Percentiles rank a stretch among this genome's conserved stretches.
These are phyloP conservation scores for Ophiostoma pallidulum DNA, from an alignment of 2,329 filamentous ascomycete genomes.

Conservation along the genomic window DNA sequence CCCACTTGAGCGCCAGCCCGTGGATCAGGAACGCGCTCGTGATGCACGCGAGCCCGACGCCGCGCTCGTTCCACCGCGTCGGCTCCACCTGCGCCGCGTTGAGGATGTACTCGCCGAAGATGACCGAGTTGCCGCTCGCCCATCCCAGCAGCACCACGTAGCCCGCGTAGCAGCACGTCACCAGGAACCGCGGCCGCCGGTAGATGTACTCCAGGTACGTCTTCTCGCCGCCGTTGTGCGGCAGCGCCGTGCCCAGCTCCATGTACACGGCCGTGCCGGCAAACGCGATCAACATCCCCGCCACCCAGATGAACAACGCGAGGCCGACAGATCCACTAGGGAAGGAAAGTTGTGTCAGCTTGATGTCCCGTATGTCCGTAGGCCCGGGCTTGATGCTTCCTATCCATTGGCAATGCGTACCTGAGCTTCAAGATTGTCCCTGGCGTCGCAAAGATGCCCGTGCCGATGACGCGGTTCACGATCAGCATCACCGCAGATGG, in stretches of 20 bases:
- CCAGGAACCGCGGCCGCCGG: constrained; percentile 50
- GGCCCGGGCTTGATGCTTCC: too few species aligned
- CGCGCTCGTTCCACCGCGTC: constrained; percentile 57
- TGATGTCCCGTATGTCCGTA: too few species aligned
- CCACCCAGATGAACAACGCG: constrained; percentile 56
- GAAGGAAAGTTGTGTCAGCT: too few species aligned
- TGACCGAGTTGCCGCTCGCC: constrained; percentile 57
- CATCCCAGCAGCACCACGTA: constrained; percentile 56
- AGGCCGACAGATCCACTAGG: constrained; percentile 51
- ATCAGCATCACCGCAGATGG: constrained; percentile 49
- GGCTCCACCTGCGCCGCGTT: constrained; percentile 54
- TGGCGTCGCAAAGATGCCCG: constrained; percentile 57
- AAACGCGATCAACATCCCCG: constrained; percentile 50
- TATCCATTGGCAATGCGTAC: too few species aligned
- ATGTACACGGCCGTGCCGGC: constrained; percentile 56
- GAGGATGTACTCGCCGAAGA: constrained; percentile 63
- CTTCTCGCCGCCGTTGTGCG: constrained; percentile 56
- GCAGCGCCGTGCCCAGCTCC: constrained; percentile 56
- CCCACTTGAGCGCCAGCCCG: constrained; percentile 54
- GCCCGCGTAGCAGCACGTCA: constrained; percentile 49
- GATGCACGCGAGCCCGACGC: constrained; percentile 56
- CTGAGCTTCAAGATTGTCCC: constrained; percentile 46
- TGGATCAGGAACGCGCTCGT: constrained; percentile 57
- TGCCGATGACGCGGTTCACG: constrained; percentile 57
- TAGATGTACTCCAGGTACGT: constrained; percentile 59